Evolutionary conservation across 1,284 basidiomycete genomes (phyloP), one percentile per base, ranked within the genome.

Genomic region (Veloporphyrellus conicus): DNA sequence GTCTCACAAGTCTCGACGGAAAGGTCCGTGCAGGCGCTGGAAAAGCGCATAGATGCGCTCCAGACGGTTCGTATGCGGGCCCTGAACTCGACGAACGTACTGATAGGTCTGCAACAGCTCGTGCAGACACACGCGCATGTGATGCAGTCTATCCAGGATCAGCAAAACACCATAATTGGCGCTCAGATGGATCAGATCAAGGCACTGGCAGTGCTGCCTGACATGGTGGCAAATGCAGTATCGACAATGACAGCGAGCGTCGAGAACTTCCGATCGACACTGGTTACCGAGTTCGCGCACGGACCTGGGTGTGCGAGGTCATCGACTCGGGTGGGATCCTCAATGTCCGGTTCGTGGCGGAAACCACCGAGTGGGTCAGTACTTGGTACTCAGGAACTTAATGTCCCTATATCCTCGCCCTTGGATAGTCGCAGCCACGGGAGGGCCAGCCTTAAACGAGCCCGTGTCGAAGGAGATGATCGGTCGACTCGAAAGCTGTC

Each of bases 41-140:
- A 80, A 41, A 76, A 76, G 55, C 75, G 77, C 40, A 61, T 85
- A 25, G 79, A 84, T 50, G 69, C 74, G 4, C 67, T 85, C 25
- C 77, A 78, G 54, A 59, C 68, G 68, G 82, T 82, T 55, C 49
- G 61, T 60, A 23, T 22, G 29, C 22, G 37, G 8, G n/a, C 11
- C 12, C 11, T 14, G 12, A 4, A 7, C 14, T 3, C 18, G 32
- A 34, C n/a, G 18, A n/a, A 37, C 19, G 18, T 47, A 6, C 54
- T 59, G 45, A 59, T 18, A 8, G 8, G n/a, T 19, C 12, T 34
- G 28, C 16, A 10, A 34, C 28, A 66, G 64, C 54, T 68, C 33
- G 39, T 80, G 22, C 77, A 81, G 55, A 70, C 71, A 9, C 79
- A 83, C 49, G 67, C 67, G 4, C 76, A 79, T 56, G 69, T 71